Percentiles rank a stretch among this genome's conserved stretches.
Conservation (phyloP, 441 rosid species). For the Jatropha multifida region DNA sequence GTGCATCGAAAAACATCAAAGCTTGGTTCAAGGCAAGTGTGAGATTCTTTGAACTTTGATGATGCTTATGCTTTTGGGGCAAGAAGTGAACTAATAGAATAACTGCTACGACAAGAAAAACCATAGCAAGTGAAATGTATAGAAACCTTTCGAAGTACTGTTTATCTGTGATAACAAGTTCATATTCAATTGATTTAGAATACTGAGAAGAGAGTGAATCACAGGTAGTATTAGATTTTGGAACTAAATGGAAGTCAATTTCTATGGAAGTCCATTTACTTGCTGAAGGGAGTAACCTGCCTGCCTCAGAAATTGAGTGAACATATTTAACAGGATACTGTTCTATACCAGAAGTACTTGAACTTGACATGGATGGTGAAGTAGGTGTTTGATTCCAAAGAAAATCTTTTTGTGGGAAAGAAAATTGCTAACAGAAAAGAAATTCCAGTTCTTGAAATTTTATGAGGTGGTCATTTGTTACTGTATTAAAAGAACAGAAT, state of each 20-base stretch:
- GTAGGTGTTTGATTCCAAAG: background rate
- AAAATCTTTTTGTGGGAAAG: background rate
- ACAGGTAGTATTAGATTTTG: slow-evolving; percentile 29
- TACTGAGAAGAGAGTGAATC: slow-evolving; percentile 47
- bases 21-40: slow-evolving; percentile 54
- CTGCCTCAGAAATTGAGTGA: slow-evolving; percentile 41
- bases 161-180: slow-evolving; percentile 47
- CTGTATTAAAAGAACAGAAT: background rate
- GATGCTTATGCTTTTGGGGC: slow-evolving; percentile 38
- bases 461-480: background rate
- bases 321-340: slow-evolving; percentile 25
- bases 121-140: slow-evolving; percentile 24
- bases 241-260: slow-evolving; percentile 28
- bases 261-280: slow-evolving; percentile 52
- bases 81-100: slow-evolving; percentile 35
- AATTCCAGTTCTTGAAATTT: background rate
- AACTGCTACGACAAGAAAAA: slow-evolving; percentile 27
- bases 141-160: slow-evolving; percentile 45
- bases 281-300: slow-evolving; percentile 48
- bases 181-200: slow-evolving; percentile 48
- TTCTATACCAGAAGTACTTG: slow-evolving; percentile 21
- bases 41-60: slow-evolving; percentile 43
- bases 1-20: slow-evolving; percentile 61
- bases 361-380: slow-evolving; percentile 28
- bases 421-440: background rate